Evolutionary conservation across 169 alveolate genomes (phyloP).

Genomic region (Plasmodium relictum): DNA sequence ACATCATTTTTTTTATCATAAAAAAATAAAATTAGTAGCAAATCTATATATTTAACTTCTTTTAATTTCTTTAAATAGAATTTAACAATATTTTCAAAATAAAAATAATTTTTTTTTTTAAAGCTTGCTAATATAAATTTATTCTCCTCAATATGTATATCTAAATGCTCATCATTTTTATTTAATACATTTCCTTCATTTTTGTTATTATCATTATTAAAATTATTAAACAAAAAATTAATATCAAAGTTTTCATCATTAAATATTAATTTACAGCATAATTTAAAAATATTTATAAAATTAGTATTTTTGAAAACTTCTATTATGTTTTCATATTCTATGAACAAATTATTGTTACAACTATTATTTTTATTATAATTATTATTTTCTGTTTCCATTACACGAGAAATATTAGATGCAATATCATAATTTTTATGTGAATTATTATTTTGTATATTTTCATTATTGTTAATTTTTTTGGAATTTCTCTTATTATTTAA

Average conservation of each 20-base stretch:
- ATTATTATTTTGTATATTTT: too few relatives aligned
- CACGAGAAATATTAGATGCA: background rate
- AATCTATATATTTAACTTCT: slow-evolving; percentile 33
- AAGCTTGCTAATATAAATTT: slow-evolving; percentile 7
- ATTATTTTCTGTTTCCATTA: background rate
- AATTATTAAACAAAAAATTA: slow-evolving; percentile 8
- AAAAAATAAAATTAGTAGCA: slow-evolving; percentile 34
- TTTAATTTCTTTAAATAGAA: slow-evolving; percentile 42
- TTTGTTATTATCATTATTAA: background rate
- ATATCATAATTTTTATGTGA: background rate
- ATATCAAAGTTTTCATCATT: slow-evolving; percentile 31
- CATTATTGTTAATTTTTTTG: too few relatives aligned
- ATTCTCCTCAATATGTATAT: slow-evolving; percentile 10
- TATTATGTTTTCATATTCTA: slow-evolving; percentile 17
- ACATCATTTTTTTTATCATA: slow-evolving; percentile 21
- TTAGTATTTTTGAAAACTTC: slow-evolving; percentile 21
- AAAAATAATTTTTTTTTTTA: slow-evolving; percentile 29
- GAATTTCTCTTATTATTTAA: background rate
- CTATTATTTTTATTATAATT: background rate
- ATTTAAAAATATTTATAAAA: slow-evolving; percentile 26
- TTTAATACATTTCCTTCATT: background rate
- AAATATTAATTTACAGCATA: slow-evolving; percentile 45
- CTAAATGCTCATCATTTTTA: background rate
- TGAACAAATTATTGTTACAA: background rate
- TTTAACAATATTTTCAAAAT: slow-evolving; percentile 24